A percentile compares a stretch with the other conserved stretches of the same genome.
phyloP scores from a whole-genome alignment of 163 green algal genomes.

The Scenedesmus sp. region DNA sequence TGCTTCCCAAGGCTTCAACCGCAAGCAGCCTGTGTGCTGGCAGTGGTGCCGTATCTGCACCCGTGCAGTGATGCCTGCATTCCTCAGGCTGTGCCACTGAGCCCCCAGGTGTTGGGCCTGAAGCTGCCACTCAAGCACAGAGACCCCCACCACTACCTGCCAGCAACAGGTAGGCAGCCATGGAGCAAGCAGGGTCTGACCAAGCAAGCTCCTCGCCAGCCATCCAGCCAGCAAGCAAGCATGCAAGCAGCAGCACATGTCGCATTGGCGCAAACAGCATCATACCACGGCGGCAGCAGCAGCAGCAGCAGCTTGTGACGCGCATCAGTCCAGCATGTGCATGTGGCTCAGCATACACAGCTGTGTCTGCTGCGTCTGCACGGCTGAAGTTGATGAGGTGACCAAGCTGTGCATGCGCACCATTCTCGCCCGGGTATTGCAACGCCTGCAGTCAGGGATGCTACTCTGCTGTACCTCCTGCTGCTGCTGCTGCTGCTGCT shows the following conservation, averaged over 20 bases:
- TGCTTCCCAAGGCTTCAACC: too few relatives aligned
- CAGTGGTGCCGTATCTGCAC: neutral
- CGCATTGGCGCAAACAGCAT: too few relatives aligned
- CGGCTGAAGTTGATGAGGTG: too few relatives aligned
- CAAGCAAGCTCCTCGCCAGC: neutral
- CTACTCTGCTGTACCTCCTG: neutral
- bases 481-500: neutral
- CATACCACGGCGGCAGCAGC: neutral
- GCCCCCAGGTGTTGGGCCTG: slow-evolving; percentile 61
- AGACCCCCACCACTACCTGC: slow-evolving; percentile 80
- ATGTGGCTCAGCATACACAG: neutral
- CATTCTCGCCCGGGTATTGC: neutral
- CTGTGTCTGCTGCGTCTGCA: neutral
- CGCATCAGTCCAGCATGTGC: too few relatives aligned
- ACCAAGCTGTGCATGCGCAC: neutral
- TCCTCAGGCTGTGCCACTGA: slow-evolving; percentile 20
- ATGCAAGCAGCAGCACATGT: too few relatives aligned
- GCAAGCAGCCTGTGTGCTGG: neutral
- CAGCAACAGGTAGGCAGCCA: slow-evolving; percentile 60
- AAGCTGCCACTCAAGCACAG: slow-evolving; percentile 65
- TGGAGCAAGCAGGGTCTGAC: too few relatives aligned
- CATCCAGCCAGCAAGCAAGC: too few relatives aligned
- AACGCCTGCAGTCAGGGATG: neutral
- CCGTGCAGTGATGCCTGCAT: too few relatives aligned
- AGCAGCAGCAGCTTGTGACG: too few relatives aligned